Evolutionary conservation across 2,329 filamentous ascomycete species (phyloP).

Genomic region (Fusarium zealandicum): DNA sequence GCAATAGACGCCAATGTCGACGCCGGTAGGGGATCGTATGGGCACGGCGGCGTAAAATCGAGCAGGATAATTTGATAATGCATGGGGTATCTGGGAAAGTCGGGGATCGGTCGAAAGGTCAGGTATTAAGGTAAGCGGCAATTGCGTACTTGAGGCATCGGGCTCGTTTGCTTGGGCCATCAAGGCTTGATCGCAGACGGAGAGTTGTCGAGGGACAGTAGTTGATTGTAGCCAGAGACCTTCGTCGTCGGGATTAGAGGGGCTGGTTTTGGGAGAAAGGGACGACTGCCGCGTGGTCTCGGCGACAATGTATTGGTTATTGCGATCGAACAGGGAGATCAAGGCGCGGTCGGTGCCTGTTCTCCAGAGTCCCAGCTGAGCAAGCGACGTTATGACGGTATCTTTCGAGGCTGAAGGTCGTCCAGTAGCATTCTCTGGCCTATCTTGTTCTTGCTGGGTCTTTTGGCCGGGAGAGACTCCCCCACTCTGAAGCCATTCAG

Average conservation of each 20-base stretch:
- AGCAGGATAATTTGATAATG: constrained; percentile 25
- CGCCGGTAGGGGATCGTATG: constrained; percentile 47
- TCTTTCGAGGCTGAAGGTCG: constrained; percentile 36
- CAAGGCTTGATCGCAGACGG: constrained; percentile 42
- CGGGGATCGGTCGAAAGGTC: constrained; percentile 45
- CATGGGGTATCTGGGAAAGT: constrained; percentile 38
- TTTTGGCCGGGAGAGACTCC: constrained; percentile 3
- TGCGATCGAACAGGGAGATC: constrained; percentile 60
- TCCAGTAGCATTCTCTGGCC: neutral
- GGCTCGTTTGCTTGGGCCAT: constrained; percentile 1
- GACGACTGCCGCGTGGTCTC: constrained; percentile 53
- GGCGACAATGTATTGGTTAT: constrained; percentile 57
- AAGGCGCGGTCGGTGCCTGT: constrained; percentile 52
- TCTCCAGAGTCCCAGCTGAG: constrained; percentile 56
- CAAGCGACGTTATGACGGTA: constrained; percentile 54
- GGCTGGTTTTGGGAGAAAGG: constrained; percentile 44
- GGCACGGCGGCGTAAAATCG: constrained; percentile 53
- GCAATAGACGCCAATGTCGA: constrained; percentile 52
- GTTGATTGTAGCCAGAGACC: constrained; percentile 39
- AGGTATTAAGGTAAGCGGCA: constrained; percentile 46
- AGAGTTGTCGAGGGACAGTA: constrained; percentile 39
- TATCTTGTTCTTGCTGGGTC: neutral
- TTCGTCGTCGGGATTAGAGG: constrained; percentile 7
- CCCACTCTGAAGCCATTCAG: constrained; percentile 13
- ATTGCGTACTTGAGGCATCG: neutral